Evolutionary conservation across 1,284 basidiomycete species (phyloP).

Genomic region (Cryptococcus depauperatus): DNA sequence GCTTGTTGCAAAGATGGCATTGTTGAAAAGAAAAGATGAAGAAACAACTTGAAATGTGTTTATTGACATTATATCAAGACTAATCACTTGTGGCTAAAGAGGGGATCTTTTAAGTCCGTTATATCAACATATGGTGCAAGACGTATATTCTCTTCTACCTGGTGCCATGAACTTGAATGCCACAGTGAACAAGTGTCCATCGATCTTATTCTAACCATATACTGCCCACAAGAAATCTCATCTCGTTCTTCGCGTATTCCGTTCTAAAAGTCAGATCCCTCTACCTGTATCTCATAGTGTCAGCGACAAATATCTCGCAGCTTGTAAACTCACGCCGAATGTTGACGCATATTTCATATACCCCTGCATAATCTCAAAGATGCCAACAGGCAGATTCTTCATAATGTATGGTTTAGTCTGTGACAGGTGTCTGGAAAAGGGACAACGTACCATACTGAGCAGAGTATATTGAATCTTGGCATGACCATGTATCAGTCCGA

Average conservation of each 20-base stretch:
- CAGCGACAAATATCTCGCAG: not conserved
- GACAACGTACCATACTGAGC: constrained; percentile 65
- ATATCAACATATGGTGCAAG: no score
- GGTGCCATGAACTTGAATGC: no score
- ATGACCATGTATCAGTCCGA: constrained; percentile 88
- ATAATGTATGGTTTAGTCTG: not conserved
- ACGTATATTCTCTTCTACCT: no score
- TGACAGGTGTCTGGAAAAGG: not conserved
- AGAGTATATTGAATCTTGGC: constrained; percentile 90
- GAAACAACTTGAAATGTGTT: no score
- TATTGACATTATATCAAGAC: no score
- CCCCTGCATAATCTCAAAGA: constrained; percentile 80
- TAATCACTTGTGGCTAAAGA: no score
- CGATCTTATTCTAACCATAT: no score
- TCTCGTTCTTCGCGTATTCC: no score
- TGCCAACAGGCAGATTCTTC: constrained; percentile 63
- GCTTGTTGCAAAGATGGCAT: constrained; percentile 39
- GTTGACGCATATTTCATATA: constrained; percentile 38
- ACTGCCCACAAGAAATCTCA: no score
- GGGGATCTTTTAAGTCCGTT: no score
- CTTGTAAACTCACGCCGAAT: constrained; percentile 16
- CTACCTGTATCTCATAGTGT: not conserved
- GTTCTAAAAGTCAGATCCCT: not conserved
- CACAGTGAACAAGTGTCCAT: no score
- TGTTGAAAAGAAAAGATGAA: no score